These are phyloP conservation scores for Thielaviopsis musarum DNA, from an alignment of 2,329 filamentous ascomycete species.

Conservation along the genomic window DNA sequence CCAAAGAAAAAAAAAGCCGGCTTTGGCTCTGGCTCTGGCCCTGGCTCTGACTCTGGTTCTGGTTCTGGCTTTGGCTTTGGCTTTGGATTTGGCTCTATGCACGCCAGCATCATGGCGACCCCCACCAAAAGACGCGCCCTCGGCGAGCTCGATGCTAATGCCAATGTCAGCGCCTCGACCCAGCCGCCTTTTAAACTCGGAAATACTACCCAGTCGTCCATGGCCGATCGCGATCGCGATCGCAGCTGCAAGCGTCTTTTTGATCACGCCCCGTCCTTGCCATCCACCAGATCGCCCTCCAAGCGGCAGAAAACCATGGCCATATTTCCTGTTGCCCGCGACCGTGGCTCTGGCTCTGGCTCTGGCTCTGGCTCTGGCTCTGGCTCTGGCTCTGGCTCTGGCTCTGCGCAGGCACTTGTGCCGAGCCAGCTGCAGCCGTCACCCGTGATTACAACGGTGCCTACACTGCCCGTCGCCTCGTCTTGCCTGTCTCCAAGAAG, in stretches of 20 bases:
- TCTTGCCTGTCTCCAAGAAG: too few relatives aligned
- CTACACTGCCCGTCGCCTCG: neutral
- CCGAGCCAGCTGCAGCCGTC: constrained; percentile 2
- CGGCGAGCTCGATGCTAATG: constrained; percentile 11
- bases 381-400: too few relatives aligned
- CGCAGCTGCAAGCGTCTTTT: neutral
- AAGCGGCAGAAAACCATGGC: neutral
- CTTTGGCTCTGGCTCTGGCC: too few relatives aligned
- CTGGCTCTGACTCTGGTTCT: too few relatives aligned
- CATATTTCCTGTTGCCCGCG: too few relatives aligned
- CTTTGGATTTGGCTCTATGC: neutral
- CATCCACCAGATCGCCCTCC: constrained; percentile 1
- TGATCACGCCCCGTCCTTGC: constrained; percentile 2
- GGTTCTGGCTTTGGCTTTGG: too few relatives aligned
- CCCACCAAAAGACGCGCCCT: constrained; percentile 13
- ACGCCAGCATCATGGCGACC: constrained; percentile 5
- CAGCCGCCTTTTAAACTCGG: constrained; percentile 8
- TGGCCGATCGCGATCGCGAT: neutral
- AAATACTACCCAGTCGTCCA: neutral
- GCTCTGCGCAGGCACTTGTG: too few relatives aligned
- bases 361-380: neutral
- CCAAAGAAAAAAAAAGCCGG: too few relatives aligned
- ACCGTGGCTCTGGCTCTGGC: neutral
- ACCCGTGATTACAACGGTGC: neutral
- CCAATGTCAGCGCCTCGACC: constrained; percentile 4